These are phyloP conservation scores for Erythrophleum fordii DNA, from an alignment of 306 rosid species.

Conservation along the genomic window DNA sequence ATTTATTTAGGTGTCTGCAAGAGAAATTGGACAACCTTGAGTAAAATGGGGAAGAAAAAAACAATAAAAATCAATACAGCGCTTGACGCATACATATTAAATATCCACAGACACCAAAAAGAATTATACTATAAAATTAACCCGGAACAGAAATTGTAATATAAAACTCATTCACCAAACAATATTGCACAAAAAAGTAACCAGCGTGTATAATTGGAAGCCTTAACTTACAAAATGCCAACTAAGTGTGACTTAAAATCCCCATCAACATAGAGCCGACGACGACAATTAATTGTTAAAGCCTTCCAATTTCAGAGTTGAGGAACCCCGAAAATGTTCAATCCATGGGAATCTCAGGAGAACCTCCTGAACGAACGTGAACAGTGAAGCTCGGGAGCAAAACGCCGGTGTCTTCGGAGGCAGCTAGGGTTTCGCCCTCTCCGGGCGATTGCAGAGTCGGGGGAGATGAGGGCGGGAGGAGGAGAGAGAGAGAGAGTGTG, in stretches of 20 bases:
- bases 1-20: not conserved
- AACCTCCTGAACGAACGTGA: not conserved
- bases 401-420: conserved; percentile 43
- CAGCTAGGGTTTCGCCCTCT: conserved; percentile 42
- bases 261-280: conserved; percentile 9
- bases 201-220: conserved; percentile 7
- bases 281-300: not conserved
- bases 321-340: not conserved
- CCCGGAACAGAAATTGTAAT: not conserved
- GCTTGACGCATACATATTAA: not conserved
- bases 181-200: conserved; percentile 6
- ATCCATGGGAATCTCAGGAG: not conserved
- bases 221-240: conserved; percentile 38
- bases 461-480: conserved; percentile 24
- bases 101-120: not conserved
- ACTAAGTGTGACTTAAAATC: not conserved
- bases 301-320: conserved; percentile 1
- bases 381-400: conserved; percentile 8
- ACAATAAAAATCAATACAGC: not conserved
- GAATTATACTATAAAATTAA: not conserved
- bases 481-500: not conserved
- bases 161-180: conserved; percentile 6
- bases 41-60: not conserved
- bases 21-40: conserved; percentile 1
- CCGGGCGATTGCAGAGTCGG: conserved; percentile 46